Evolutionary conservation across 129 eudicot genomes (phyloP).

Genomic region (Flaveria sonorensis): DNA sequence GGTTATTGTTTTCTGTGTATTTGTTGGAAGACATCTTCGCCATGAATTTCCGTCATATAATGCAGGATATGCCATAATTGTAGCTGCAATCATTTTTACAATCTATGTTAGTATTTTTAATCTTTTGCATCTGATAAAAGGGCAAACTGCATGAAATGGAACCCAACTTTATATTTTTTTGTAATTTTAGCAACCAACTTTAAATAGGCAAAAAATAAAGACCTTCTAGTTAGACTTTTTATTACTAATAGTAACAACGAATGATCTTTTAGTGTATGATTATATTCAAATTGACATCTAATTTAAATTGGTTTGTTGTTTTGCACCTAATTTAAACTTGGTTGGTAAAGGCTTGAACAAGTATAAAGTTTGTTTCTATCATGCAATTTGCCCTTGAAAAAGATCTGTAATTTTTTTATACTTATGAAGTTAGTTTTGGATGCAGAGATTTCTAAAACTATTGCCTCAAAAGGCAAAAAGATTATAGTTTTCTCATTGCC

Average conservation of each 20-base stretch:
- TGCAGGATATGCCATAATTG: conserved; percentile 82
- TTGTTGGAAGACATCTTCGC: conserved; percentile 86
- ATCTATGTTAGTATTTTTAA: conserved; percentile 58
- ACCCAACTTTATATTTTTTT: neutral
- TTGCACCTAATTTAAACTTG: neutral
- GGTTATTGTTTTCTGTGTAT: conserved; percentile 65
- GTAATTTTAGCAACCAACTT: neutral
- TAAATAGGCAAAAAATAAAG: neutral
- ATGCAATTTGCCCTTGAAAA: neutral
- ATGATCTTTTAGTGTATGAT: too few relatives aligned
- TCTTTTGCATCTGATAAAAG: conserved; percentile 3
- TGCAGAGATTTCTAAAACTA: neutral
- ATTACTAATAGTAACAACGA: too few relatives aligned
- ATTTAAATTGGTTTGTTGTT: neutral
- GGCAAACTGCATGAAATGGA: neutral
- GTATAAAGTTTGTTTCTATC: neutral
- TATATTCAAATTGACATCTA: too few relatives aligned
- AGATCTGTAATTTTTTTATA: neutral
- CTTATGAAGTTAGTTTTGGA: neutral
- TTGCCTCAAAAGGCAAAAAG: neutral
- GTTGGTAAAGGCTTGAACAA: neutral
- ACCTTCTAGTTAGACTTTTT: neutral
- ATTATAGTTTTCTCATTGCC: neutral
- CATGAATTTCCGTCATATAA: conserved; percentile 71
- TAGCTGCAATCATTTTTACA: conserved; percentile 72